Conservation (phyloP, 1,284 basidiomycete species). For the Fomitopsis schrenkii region DNA sequence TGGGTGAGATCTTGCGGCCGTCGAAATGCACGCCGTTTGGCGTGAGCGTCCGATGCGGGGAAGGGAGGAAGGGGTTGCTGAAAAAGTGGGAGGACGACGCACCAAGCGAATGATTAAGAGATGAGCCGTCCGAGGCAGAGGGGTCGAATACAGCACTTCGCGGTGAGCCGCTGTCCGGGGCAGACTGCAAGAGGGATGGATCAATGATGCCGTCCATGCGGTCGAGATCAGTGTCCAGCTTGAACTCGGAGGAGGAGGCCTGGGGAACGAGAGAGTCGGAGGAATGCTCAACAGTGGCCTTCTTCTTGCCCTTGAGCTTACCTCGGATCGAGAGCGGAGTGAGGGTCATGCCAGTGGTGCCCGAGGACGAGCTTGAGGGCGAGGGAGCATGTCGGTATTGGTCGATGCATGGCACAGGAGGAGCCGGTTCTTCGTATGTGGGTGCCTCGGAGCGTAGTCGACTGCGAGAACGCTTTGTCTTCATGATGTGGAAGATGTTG, state of each 20-base stretch:
- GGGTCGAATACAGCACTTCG: slow-evolving; percentile 32
- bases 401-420: slow-evolving; percentile 20
- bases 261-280: slow-evolving; percentile 12
- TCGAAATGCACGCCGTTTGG: slow-evolving; percentile 20
- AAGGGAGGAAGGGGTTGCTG: slow-evolving; percentile 28
- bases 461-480: slow-evolving; percentile 28
- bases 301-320: slow-evolving; percentile 17
- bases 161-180: slow-evolving; percentile 34
- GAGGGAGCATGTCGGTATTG: slow-evolving; percentile 24
- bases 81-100: slow-evolving; percentile 17
- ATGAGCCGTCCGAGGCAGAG: slow-evolving; percentile 24
- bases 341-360: background rate
- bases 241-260: slow-evolving; percentile 28
- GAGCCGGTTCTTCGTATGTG: slow-evolving; percentile 12
- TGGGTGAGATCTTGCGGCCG: slow-evolving; percentile 47
- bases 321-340: slow-evolving; percentile 24
- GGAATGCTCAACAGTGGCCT: slow-evolving; percentile 19
- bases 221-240: slow-evolving; percentile 76
- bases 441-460: slow-evolving; percentile 23
- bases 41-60: slow-evolving; percentile 17
- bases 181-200: slow-evolving; percentile 29
- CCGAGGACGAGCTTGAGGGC: slow-evolving; percentile 32
- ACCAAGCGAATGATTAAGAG: slow-evolving; percentile 22
- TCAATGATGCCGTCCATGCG: slow-evolving; percentile 86
- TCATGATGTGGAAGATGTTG: slow-evolving; percentile 23